Conservation (phyloP, 2,329 filamentous ascomycete genomes). For the Aspergillus phoenicis region DNA sequence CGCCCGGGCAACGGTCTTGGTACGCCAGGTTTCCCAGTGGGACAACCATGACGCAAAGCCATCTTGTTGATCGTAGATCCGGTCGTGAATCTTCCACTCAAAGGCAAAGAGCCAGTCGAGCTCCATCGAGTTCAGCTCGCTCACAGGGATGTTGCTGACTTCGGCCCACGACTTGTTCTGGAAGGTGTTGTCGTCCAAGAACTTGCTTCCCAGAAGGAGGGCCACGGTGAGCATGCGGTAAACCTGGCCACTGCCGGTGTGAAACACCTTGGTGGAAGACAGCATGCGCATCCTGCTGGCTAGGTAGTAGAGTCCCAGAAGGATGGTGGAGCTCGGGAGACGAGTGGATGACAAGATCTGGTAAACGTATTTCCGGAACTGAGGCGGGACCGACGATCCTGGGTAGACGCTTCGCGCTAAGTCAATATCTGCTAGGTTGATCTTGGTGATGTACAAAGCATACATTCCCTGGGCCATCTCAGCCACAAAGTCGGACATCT, state of each 20-base stretch:
- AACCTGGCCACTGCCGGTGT: constrained; percentile 66
- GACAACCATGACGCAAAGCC: constrained; percentile 68
- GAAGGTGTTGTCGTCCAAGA: constrained; percentile 95
- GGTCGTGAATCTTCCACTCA: constrained; percentile 82
- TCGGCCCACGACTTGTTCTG: constrained; percentile 97
- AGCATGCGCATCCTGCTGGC: constrained; percentile 79
- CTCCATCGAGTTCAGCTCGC: constrained; percentile 82
- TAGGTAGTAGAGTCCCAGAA: constrained; percentile 87
- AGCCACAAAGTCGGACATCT: constrained; percentile 93
- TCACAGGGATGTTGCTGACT: constrained; percentile 83
- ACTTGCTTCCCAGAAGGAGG: constrained; percentile 88
- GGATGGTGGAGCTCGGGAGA: constrained; percentile 85
- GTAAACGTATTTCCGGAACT: constrained; percentile 88
- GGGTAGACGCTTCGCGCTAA: constrained; percentile 65
- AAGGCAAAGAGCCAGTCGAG: constrained; percentile 84
- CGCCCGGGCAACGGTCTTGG: constrained; percentile 51
- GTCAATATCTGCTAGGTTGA: constrained; percentile 65
- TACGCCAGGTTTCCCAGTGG: constrained; percentile 67
- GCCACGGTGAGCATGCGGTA: constrained; percentile 87
- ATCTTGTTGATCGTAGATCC: constrained; percentile 71
- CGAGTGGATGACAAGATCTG: constrained; percentile 89
- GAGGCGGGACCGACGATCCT: constrained; percentile 63
- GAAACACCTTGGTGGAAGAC: constrained; percentile 58
- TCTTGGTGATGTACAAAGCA: constrained; percentile 58
- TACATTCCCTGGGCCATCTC: constrained; percentile 81